Conservation (phyloP, 1,139 yeast species). For the Protomyces pachydermus region DNA sequence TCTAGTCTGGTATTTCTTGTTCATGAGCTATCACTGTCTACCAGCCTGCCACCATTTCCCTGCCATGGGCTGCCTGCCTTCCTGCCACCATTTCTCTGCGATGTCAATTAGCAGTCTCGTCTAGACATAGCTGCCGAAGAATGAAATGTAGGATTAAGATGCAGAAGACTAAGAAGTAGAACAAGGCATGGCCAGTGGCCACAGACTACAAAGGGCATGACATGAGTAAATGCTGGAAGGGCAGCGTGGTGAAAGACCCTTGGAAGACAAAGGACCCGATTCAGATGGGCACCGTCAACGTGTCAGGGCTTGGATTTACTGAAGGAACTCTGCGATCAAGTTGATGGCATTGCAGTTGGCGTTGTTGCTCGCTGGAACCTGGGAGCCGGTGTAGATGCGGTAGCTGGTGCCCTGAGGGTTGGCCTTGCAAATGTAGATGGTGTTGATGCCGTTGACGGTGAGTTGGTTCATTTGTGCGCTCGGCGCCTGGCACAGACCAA, state of each 20-base stretch:
- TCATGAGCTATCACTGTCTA: too few species aligned
- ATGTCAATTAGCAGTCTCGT: too few species aligned
- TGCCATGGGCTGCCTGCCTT: too few species aligned
- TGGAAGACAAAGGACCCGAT: background rate
- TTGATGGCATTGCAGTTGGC: slow-evolving; percentile 24
- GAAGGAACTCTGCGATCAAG: slow-evolving; percentile 11
- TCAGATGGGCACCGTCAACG: background rate
- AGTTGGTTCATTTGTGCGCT: background rate
- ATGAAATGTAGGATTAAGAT: too few species aligned
- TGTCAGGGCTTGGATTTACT: background rate
- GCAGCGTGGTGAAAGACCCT: background rate
- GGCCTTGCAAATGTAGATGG: slow-evolving; percentile 17
- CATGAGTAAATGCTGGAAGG: too few species aligned
- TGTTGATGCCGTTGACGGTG: slow-evolving; percentile 19
- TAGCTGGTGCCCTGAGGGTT: background rate
- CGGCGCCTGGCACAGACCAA: slow-evolving; percentile 10
- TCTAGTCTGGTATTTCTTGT: too few species aligned
- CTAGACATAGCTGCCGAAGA: too few species aligned
- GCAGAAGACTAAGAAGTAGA: too few species aligned
- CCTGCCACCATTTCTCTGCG: too few species aligned
- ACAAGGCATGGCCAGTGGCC: too few species aligned
- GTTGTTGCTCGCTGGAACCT: slow-evolving; percentile 8
- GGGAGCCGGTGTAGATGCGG: slow-evolving; percentile 23
- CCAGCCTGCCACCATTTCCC: too few species aligned
- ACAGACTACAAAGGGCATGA: too few species aligned